These are phyloP conservation scores for Fusarium agapanthi DNA, from an alignment of 2,329 filamentous ascomycete species.

Conservation along the genomic window DNA sequence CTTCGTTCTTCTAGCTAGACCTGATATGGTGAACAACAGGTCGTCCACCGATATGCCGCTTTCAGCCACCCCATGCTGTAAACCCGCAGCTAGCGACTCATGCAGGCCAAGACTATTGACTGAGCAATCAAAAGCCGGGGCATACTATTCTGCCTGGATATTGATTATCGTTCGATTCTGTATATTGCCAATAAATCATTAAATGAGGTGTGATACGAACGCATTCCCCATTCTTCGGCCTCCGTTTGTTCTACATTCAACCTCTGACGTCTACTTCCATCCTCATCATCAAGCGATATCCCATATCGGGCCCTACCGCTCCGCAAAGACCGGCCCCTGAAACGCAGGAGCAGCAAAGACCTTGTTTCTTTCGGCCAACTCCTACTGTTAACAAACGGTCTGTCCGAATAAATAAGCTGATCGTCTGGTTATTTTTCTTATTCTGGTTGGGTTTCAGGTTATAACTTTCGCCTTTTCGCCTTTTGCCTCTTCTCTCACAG, in stretches of 20 bases:
- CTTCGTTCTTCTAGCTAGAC: not conserved
- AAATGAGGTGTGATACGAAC: slow-evolving; percentile 7
- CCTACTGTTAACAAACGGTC: not conserved
- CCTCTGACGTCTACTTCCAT: not conserved
- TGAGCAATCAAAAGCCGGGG: slow-evolving; percentile 1
- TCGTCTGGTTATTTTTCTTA: slow-evolving; percentile 5
- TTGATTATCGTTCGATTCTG: slow-evolving; percentile 6
- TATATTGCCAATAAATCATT: slow-evolving; percentile 15
- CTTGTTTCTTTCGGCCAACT: not conserved
- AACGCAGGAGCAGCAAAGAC: slow-evolving; percentile 5
- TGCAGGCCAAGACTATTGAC: slow-evolving; percentile 25
- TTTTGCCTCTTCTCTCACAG: not conserved
- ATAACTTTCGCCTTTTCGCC: not conserved
- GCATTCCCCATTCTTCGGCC: not conserved
- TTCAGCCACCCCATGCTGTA: slow-evolving; percentile 10
- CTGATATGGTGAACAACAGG: slow-evolving; percentile 17
- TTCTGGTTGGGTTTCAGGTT: slow-evolving; percentile 30
- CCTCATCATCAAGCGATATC: not conserved
- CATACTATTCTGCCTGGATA: not conserved
- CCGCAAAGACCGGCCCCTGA: slow-evolving; percentile 10
- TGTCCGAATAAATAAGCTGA: not conserved
- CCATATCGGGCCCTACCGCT: slow-evolving; percentile 1
- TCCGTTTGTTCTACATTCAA: not conserved
- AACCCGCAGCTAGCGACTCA: slow-evolving; percentile 28
- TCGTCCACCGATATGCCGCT: slow-evolving; percentile 1